Conservation (phyloP, 352 stramenopile species). For the Pythium monospermum region DNA sequence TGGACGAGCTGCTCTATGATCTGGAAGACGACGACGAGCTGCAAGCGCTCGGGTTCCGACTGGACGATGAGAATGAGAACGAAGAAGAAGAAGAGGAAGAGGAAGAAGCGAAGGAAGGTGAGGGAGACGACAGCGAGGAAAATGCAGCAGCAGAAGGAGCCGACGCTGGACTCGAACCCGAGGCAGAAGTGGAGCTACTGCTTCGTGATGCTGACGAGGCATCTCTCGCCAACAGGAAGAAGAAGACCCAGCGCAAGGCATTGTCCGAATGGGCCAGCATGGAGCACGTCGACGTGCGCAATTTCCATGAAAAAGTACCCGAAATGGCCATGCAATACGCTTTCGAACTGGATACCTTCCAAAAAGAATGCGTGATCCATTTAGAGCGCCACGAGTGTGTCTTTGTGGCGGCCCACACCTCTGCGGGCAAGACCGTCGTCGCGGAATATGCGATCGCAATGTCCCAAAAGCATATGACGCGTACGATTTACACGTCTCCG, state of each 20-base stretch:
- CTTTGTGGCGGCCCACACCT: conserved; percentile 97
- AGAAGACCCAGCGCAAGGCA: conserved; percentile 18
- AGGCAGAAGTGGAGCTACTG: conserved; percentile 49
- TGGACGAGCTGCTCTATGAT: conserved; percentile 66
- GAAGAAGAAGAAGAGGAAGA: conserved; percentile 7
- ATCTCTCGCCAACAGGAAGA: conserved; percentile 7
- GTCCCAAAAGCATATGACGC: conserved; percentile 86
- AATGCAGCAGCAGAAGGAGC: conserved; percentile 1
- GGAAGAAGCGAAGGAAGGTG: background rate
- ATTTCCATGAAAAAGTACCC: conserved; percentile 79
- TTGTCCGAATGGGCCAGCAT: conserved; percentile 73
- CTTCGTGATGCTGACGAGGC: conserved; percentile 21
- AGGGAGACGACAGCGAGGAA: conserved; percentile 2
- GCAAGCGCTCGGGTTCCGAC: conserved; percentile 48
- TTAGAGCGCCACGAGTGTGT: conserved; percentile 93
- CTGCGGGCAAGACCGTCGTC: conserved; percentile 96
- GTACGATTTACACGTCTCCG: conserved; percentile 97
- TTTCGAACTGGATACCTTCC: conserved; percentile 94
- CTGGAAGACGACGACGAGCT: conserved; percentile 67
- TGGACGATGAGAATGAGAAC: conserved; percentile 32
- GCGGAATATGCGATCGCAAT: conserved; percentile 98
- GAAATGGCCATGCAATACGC: conserved; percentile 79
- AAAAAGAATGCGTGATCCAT: conserved; percentile 95
- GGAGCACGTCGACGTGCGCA: conserved; percentile 62
- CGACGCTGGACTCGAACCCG: conserved; percentile 26